These are phyloP conservation scores for Pseudocohnilembus persalinus DNA, from an alignment of 169 alveolate genomes.

Conservation along the genomic window DNA sequence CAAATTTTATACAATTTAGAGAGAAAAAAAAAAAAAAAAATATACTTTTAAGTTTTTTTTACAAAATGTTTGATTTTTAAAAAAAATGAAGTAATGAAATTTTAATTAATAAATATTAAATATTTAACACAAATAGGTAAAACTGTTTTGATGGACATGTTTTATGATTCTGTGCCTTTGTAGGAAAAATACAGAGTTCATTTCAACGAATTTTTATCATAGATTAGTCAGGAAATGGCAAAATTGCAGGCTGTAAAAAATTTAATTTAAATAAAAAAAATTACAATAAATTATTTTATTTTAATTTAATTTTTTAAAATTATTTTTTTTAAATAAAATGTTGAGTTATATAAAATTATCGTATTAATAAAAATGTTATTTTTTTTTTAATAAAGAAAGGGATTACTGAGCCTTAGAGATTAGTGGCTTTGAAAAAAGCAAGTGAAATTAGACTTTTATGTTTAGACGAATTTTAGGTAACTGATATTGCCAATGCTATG, in stretches of 20 bases:
- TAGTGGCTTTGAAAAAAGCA: background rate
- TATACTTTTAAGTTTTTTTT: too few relatives aligned
- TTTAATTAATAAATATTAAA: too few relatives aligned
- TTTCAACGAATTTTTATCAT: background rate
- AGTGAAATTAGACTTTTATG: background rate
- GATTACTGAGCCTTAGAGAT: background rate
- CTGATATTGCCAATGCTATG: background rate
- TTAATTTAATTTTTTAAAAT: too few relatives aligned
- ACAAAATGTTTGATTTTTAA: background rate
- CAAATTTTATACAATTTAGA: too few relatives aligned
- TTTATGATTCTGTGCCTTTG: background rate
- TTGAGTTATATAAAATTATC: too few relatives aligned
- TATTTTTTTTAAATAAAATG: too few relatives aligned
- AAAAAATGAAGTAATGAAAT: too few relatives aligned
- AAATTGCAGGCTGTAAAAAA: background rate
- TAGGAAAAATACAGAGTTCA: background rate
- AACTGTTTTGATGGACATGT: background rate
- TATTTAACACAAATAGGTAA: background rate
- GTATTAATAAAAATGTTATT: too few relatives aligned
- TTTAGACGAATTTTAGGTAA: background rate
- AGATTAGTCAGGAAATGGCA: background rate
- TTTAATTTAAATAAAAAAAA: too few relatives aligned
- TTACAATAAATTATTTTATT: too few relatives aligned
- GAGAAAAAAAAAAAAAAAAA: too few relatives aligned
- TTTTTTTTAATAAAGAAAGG: background rate